Percentiles rank a stretch among this genome's conserved stretches.
Conservation (phyloP, 2,329 filamentous ascomycete genomes). For the Davidsoniella australis region DNA sequence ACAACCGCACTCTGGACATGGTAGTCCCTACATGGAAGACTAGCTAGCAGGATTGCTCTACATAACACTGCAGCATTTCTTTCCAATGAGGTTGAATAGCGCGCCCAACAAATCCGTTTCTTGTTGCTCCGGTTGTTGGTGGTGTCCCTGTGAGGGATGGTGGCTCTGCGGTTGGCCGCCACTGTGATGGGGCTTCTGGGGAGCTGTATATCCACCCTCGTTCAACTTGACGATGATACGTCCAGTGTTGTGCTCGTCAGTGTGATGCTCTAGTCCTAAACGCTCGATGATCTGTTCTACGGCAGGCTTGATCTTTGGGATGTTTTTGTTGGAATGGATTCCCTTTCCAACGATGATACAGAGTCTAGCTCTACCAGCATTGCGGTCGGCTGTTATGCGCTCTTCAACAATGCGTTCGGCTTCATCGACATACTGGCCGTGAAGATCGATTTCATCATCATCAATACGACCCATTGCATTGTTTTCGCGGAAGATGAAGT, state of each 20-base stretch:
- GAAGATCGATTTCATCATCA: conserved; percentile 77
- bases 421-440: conserved; percentile 82
- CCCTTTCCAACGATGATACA: conserved; percentile 95
- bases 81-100: conserved; percentile 36
- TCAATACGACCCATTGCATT: conserved; percentile 61
- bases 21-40: not conserved
- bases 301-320: conserved; percentile 91
- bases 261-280: conserved; percentile 63
- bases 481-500: conserved; percentile 92
- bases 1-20: not conserved
- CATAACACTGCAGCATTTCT: conserved; percentile 61
- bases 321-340: conserved; percentile 63
- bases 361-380: conserved; percentile 60
- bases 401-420: conserved; percentile 80
- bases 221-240: conserved; percentile 76
- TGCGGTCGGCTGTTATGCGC: conserved; percentile 62
- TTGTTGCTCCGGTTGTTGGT: conserved; percentile 17
- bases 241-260: conserved; percentile 69
- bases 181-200: conserved; percentile 22
- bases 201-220: conserved; percentile 44
- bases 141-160: conserved; percentile 13
- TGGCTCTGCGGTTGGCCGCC: conserved; percentile 16
- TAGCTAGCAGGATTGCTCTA: conserved; percentile 22
- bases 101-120: conserved; percentile 25
- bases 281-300: conserved; percentile 78